These are phyloP conservation scores for Cicer cuneatum DNA, from an alignment of 306 rosid species.

Conservation along the genomic window DNA sequence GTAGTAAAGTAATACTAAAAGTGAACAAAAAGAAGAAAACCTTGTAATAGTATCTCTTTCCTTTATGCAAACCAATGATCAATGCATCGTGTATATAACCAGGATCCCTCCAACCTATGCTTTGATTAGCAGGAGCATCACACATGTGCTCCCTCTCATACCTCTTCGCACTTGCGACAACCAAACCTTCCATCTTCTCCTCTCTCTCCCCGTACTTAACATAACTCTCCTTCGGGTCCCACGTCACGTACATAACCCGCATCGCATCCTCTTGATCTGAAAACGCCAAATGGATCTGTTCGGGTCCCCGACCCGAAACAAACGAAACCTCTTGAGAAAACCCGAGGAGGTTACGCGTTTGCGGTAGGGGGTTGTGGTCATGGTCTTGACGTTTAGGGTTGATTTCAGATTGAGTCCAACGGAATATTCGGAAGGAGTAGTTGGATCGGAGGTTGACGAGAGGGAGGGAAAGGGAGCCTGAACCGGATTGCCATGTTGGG, in stretches of 20 bases:
- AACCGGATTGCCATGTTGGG: conserved; percentile 69
- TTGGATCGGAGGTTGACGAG: conserved; percentile 77
- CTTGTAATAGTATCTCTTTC: conserved; percentile 72
- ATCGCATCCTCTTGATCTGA: conserved; percentile 63
- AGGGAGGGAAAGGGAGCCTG: conserved; percentile 65
- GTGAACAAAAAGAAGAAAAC: neutral
- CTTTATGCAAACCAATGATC: conserved; percentile 66
- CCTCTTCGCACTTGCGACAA: conserved; percentile 60
- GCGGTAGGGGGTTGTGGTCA: conserved; percentile 79
- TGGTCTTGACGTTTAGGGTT: conserved; percentile 64
- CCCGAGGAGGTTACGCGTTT: conserved; percentile 59
- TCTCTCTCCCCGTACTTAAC: conserved; percentile 64
- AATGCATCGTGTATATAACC: conserved; percentile 81
- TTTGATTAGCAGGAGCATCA: conserved; percentile 75
- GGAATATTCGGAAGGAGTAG: conserved; percentile 86
- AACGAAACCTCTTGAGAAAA: conserved; percentile 57
- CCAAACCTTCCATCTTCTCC: conserved; percentile 48
- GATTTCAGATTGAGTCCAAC: conserved; percentile 72
- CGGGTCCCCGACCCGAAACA: conserved; percentile 57
- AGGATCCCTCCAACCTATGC: conserved; percentile 90
- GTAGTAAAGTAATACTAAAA: neutral
- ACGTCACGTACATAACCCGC: conserved; percentile 81
- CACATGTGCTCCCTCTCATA: conserved; percentile 87
- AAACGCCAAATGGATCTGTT: conserved; percentile 80
- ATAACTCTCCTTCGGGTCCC: conserved; percentile 48